Evolutionary conservation across 2,329 filamentous ascomycete genomes (phyloP), one percentile per base, ranked within the genome.

Genomic region (Phyllosticta paracitricarpa): DNA sequence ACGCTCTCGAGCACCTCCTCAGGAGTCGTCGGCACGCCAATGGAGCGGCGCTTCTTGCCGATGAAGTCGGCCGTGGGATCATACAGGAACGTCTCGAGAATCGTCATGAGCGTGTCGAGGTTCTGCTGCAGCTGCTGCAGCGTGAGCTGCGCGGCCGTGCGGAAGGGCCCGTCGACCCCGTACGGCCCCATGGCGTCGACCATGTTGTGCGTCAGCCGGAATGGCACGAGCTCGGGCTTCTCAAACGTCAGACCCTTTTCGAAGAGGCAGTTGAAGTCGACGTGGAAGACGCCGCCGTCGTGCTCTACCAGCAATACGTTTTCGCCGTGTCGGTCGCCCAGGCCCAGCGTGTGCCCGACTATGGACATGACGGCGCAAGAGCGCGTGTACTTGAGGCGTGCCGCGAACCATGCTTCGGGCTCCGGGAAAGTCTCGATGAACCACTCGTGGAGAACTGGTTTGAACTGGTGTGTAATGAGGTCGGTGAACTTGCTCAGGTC

Each of bases 301-400:
- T 89, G 88, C 77, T 97, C 91, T 73, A 97, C 91, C 33, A 99
- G 85, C 30, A 97, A 84, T 61, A 99, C 90, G 74, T 99, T 99
- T 74, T 99, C 94, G 62, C 93, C 93, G 75, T 99, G 94, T 3
- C 94, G 87, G 75, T 99, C 94, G 51, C 94, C 94, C 0, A 99
- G 81, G 63, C 85, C 94, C 4, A 99, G 82, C 56, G 97, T 92
- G 61, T 96, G 95, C 57, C 94, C 94, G 4, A 96, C 91, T 84
- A 99, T 99, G n/a, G 91, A 96, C 92, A 99, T 99, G 66, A 99
- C 94, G 10, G 95, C 94, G 69, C 89, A 93, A 0, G 94, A 96
- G 3, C 94, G 85, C 2, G 94, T 95, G 75, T 97, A 99, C 55
- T 87, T 84, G 54, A 97, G 81, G 7, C 94, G 85, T 9, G 93